Conservation (phyloP, 108 stramenopile genomes). For the Discostella pseudostelligera region DNA sequence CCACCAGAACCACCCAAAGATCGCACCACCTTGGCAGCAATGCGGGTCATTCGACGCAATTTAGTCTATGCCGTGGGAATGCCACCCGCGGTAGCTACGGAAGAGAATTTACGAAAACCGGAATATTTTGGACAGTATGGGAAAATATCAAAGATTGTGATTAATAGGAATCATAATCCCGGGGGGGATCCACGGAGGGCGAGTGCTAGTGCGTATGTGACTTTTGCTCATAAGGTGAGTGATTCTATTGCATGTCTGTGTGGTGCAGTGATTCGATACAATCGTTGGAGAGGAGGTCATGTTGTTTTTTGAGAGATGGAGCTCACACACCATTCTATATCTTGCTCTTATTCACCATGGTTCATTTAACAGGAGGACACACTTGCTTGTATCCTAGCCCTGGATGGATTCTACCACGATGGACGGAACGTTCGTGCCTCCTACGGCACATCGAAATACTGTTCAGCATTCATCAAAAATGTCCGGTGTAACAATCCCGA, state of each 20-base stretch:
- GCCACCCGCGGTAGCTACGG: constrained; percentile 78
- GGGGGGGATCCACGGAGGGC: constrained; percentile 70
- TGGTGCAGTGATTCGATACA: too few species aligned
- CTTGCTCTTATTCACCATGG: constrained; percentile 8
- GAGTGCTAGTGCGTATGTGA: constrained; percentile 91
- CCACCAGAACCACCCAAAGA: constrained; percentile 81
- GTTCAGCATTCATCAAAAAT: constrained; percentile 95
- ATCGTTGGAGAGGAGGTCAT: background rate
- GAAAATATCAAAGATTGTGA: constrained; percentile 92
- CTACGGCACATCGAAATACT: constrained; percentile 99
- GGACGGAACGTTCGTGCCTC: constrained; percentile 91
- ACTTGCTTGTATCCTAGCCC: constrained; percentile 81
- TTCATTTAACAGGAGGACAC: constrained; percentile 72
- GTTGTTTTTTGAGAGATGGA: background rate
- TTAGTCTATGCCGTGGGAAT: constrained; percentile 95
- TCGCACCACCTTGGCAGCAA: constrained; percentile 90
- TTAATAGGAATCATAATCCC: constrained; percentile 83
- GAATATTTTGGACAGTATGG: constrained; percentile 99
- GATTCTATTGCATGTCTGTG: background rate
- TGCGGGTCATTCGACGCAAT: constrained; percentile 97
- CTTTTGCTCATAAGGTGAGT: constrained; percentile 91
- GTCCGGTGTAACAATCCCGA: constrained; percentile 98
- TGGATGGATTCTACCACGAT: constrained; percentile 90
- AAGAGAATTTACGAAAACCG: constrained; percentile 85
- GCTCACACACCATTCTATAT: constrained; percentile 1